Base-by-base conservation (phyloP, 148 eudicot genomes). In the Diospyros lotus region DNA sequence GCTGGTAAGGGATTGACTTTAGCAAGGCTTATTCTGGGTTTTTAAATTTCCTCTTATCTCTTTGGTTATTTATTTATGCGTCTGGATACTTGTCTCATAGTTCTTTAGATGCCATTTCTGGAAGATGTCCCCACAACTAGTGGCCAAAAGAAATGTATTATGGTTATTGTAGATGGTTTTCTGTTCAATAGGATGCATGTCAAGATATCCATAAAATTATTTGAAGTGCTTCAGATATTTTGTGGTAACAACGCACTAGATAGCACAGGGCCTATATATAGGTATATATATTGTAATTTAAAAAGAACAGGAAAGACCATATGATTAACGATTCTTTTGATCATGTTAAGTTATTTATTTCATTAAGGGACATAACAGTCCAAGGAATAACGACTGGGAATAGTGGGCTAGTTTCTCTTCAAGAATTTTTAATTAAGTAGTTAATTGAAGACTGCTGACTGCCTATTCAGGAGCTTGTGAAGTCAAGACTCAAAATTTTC, bases 1-100 rank as follows among this genome's bases (percentile, higher is more conserved):
- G 99, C 89, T 95, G 99, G 99, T 95, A 74, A 69, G 85, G 64
- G 14, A 69, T 77, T 62, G 53, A 18, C 43, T 72, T 44, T 71
- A 48, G 75, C 45, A 12, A 18, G 66, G 9, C 51, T 1, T 46
- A 12, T 60, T 59, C 3, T 72, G 28, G 28, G 28, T 41, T 72
- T 45, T 65, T 8, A 10, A 2, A 67, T 10, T 50, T 39, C 43
- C 12, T 56, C 10, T 50, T 51, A 15, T 6, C 1, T 48, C 28
- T 56, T 40, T 17, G 5, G n/a, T n/a, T 66, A 66, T 18, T 43
- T 43, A 42, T 11, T 65, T 38, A 65, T 42, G 14, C 17, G 50
- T 9, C 12, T 9, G 11, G 56, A 53, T 53, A 9, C 12, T 53
- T 9, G 9, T 53, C 12, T 7, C 9, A 10, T 53, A 53, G 12